These are phyloP conservation scores for Pleomassaria siparia DNA, from an alignment of 2,329 filamentous ascomycete species.

Conservation along the genomic window DNA sequence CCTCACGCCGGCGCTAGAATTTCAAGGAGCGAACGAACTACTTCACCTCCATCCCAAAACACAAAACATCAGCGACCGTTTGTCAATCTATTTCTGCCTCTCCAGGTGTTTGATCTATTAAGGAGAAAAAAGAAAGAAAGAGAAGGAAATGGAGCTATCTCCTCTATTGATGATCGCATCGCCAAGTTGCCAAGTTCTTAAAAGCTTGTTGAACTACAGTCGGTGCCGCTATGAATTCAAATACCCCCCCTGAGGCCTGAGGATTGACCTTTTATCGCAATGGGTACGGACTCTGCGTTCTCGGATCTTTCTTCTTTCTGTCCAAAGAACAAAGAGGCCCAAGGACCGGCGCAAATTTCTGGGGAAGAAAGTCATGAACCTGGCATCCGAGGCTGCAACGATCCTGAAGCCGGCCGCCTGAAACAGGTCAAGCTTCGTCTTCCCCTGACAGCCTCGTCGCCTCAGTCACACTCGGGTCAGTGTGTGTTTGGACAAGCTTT, in stretches of 20 bases:
- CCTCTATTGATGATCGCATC: background rate
- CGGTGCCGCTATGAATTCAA: background rate
- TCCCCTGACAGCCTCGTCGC: constrained; percentile 20
- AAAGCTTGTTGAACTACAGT: background rate
- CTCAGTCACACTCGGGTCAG: constrained; percentile 36
- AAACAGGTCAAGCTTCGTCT: constrained; percentile 39
- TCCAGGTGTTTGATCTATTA: background rate
- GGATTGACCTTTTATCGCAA: constrained; percentile 6
- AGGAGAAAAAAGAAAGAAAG: too few species aligned
- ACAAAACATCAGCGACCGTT: background rate
- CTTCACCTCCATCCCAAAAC: background rate
- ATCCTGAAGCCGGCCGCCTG: constrained; percentile 21
- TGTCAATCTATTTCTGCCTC: constrained; percentile 5
- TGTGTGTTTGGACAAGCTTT: constrained; percentile 39
- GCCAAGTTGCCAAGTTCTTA: constrained; percentile 1
- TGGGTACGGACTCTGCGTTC: constrained; percentile 1
- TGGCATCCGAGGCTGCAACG: constrained; percentile 9
- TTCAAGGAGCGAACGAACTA: too few species aligned
- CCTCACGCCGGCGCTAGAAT: too few species aligned
- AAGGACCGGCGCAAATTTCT: background rate
- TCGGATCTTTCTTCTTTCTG: constrained; percentile 1
- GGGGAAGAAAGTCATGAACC: constrained; percentile 6
- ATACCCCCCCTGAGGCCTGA: background rate
- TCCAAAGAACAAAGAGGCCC: constrained; percentile 2
- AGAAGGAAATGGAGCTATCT: background rate